Conservation (phyloP, 2,329 filamentous ascomycete genomes). For the Apiospora arundinis region DNA sequence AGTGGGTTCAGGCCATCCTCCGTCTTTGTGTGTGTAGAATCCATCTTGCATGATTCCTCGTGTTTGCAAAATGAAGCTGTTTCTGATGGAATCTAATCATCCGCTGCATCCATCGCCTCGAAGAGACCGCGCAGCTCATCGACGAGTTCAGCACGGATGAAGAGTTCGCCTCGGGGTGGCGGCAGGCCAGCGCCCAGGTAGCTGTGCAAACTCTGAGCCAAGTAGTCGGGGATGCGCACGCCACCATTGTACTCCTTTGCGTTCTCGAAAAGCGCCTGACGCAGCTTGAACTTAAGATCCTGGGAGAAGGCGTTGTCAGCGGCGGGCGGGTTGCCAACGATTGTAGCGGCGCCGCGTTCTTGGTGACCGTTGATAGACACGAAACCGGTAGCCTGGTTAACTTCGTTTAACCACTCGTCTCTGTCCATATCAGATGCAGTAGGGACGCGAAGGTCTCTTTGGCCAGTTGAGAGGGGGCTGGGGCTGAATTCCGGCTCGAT, state of each 20-base stretch:
- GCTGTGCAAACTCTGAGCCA: neutral
- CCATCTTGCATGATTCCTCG: neutral
- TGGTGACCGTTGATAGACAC: neutral
- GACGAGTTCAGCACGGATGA: neutral
- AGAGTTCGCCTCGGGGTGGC: constrained; percentile 2
- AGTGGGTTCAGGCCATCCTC: neutral
- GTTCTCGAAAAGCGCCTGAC: neutral
- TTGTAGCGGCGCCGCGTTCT: neutral
- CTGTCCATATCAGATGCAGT: neutral
- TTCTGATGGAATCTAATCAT: neutral
- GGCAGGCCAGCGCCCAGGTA: constrained; percentile 9
- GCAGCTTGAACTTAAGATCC: neutral
- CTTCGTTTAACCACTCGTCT: neutral
- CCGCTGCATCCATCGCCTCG: no score
- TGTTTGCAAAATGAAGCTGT: neutral
- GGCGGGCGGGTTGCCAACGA: neutral
- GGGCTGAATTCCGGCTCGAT: no score
- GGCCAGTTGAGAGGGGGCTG: neutral
- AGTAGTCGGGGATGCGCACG: neutral
- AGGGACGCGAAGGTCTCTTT: neutral
- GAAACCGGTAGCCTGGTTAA: neutral
- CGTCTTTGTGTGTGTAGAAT: neutral
- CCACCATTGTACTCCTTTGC: neutral
- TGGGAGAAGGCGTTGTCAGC: neutral
- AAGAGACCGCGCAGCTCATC: neutral